Percentiles rank a stretch among this genome's conserved stretches.
phyloP scores from a whole-genome alignment of 1,284 basidiomycete species.

The Microbotryum intermedium region DNA sequence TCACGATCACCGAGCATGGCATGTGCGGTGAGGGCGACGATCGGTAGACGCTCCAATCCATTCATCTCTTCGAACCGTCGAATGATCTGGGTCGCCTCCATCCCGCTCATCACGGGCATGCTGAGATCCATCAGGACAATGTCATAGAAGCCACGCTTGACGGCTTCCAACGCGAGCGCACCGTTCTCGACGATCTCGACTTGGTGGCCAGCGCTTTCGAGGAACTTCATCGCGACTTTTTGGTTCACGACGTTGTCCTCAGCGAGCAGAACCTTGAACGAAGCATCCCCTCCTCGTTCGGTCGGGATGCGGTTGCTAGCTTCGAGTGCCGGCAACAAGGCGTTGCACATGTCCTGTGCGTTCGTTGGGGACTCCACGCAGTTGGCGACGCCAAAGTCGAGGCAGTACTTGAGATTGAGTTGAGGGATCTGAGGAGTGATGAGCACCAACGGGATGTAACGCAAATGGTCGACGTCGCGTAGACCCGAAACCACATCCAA shows the following conservation, averaged over 20 bases:
- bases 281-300: constrained; percentile 52
- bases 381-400: constrained; percentile 60
- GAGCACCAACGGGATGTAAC: constrained; percentile 96
- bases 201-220: constrained; percentile 92
- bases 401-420: constrained; percentile 37
- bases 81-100: constrained; percentile 71
- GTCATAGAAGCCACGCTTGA: constrained; percentile 65
- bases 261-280: constrained; percentile 89
- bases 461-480: constrained; percentile 82
- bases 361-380: constrained; percentile 83
- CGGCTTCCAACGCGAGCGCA: constrained; percentile 77
- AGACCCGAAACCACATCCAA: constrained; percentile 75
- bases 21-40: constrained; percentile 65
- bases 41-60: constrained; percentile 68
- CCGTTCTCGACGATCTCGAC: constrained; percentile 98
- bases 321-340: constrained; percentile 88
- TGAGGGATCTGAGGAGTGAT: constrained; percentile 55
- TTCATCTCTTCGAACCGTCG: constrained; percentile 65
- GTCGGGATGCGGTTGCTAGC: constrained; percentile 43
- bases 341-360: constrained; percentile 80
- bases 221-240: constrained; percentile 89
- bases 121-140: constrained; percentile 84
- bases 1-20: constrained; percentile 92
- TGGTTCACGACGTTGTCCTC: constrained; percentile 99
- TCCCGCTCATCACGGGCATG: constrained; percentile 94